Evolutionary conservation across 352 stramenopile genomes (phyloP).

Genomic region (Pythium brachiatum): DNA sequence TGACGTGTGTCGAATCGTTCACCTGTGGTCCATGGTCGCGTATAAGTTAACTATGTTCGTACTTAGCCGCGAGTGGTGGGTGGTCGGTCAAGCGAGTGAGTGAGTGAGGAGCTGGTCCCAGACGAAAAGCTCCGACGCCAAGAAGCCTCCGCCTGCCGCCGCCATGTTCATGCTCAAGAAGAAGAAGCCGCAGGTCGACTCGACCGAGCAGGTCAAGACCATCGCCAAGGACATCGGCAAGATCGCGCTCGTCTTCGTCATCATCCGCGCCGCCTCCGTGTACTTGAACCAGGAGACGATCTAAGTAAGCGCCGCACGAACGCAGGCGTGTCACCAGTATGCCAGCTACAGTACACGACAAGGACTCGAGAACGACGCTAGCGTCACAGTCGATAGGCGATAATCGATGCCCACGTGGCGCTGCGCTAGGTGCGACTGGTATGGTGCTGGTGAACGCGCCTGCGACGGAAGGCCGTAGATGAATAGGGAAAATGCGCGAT

Average conservation of each 20-base stretch:
- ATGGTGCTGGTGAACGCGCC: not conserved
- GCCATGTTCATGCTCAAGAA: constrained; percentile 88
- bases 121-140: not conserved
- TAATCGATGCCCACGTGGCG: no score
- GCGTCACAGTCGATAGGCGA: no score
- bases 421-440: not conserved
- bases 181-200: constrained; percentile 84
- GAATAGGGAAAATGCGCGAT: constrained; percentile 3
- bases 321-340: not conserved
- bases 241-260: constrained; percentile 68
- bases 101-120: not conserved
- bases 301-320: constrained; percentile 1
- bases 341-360: not conserved
- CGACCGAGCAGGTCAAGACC: constrained; percentile 71
- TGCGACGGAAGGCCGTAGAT: constrained; percentile 3
- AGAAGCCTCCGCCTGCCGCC: not conserved
- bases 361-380: no score
- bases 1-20: constrained; percentile 1
- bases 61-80: constrained; percentile 24
- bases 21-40: not conserved
- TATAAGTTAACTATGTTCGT: constrained; percentile 17
- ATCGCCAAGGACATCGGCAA: constrained; percentile 73
- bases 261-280: constrained; percentile 71
- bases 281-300: constrained; percentile 59
- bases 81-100: constrained; percentile 3